Percentiles rank a stretch among this genome's conserved stretches.
These are phyloP conservation scores for Stachybotrys chlorohalonatus DNA, from an alignment of 2,329 filamentous ascomycete species.

Conservation along the genomic window DNA sequence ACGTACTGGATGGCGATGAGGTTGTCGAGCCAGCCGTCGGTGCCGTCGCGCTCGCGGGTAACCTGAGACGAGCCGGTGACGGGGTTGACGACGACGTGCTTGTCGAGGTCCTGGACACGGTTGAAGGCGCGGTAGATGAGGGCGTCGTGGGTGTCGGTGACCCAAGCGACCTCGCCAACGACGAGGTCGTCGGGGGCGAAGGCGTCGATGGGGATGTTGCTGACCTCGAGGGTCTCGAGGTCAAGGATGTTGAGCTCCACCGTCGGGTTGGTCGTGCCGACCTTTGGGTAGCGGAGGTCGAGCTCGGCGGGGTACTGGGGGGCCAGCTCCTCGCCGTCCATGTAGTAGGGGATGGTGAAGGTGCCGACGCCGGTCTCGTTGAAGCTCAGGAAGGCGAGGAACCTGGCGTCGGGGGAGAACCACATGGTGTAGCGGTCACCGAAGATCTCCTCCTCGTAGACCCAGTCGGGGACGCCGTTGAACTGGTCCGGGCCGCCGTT, in stretches of 20 bases:
- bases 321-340: conserved; percentile 46
- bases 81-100: conserved; percentile 50
- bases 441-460: conserved; percentile 65
- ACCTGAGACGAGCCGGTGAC: conserved; percentile 33
- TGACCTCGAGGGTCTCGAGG: conserved; percentile 34
- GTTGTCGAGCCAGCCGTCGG: conserved; percentile 55
- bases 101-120: conserved; percentile 57
- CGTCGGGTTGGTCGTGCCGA: conserved; percentile 57
- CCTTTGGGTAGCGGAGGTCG: conserved; percentile 59
- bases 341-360: conserved; percentile 59
- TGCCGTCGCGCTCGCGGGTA: conserved; percentile 48
- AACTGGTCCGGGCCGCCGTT: conserved; percentile 55
- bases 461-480: conserved; percentile 64
- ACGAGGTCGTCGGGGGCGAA: conserved; percentile 53
- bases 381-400: conserved; percentile 79
- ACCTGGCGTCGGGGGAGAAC: conserved; percentile 86
- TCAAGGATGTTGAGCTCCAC: conserved; percentile 51
- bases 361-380: conserved; percentile 66
- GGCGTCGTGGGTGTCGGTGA: conserved; percentile 50
- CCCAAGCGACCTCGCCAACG: conserved; percentile 60
- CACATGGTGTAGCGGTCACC: conserved; percentile 70
- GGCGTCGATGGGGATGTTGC: conserved; percentile 41
- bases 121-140: conserved; percentile 60
- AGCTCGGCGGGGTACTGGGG: conserved; percentile 54
- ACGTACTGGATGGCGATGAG: conserved; percentile 46